These are phyloP conservation scores for Byssothecium circinans DNA, from an alignment of 2,329 filamentous ascomycete genomes.

Conservation along the genomic window DNA sequence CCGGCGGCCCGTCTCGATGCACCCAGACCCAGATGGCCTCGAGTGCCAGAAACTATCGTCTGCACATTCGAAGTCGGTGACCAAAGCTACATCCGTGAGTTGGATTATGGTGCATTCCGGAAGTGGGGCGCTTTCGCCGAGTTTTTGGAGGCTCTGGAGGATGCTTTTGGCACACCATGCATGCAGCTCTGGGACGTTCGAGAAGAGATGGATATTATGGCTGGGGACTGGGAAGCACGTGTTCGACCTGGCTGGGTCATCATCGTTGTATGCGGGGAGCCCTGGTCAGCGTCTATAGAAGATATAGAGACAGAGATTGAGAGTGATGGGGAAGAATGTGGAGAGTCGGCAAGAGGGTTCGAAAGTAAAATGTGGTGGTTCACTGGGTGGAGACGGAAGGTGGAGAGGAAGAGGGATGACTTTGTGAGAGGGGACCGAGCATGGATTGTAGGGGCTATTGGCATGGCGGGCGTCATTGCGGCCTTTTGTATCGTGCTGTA, in stretches of 20 bases:
- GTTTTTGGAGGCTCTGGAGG: background rate
- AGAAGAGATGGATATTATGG: constrained; percentile 87
- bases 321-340: constrained; percentile 1
- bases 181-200: constrained; percentile 54
- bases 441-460: constrained; percentile 3
- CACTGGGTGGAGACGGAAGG: constrained; percentile 8
- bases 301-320: background rate
- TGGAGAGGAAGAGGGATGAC: constrained; percentile 4
- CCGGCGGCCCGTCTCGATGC: no score
- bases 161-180: background rate
- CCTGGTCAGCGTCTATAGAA: background rate
- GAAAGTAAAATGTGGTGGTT: constrained; percentile 10
- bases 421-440: background rate
- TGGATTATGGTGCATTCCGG: background rate
- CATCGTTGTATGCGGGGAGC: constrained; percentile 5
- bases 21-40: no score
- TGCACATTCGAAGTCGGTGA: background rate
- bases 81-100: background rate
- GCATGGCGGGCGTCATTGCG: background rate
- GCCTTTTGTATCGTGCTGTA: background rate
- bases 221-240: constrained; percentile 57
- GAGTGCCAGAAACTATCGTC: no score
- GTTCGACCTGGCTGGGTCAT: constrained; percentile 15
- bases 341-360: background rate
- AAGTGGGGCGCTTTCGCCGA: background rate